phyloP scores from a whole-genome alignment of 192 early-diverging fungal species.

The Endogone sp. region DNA sequence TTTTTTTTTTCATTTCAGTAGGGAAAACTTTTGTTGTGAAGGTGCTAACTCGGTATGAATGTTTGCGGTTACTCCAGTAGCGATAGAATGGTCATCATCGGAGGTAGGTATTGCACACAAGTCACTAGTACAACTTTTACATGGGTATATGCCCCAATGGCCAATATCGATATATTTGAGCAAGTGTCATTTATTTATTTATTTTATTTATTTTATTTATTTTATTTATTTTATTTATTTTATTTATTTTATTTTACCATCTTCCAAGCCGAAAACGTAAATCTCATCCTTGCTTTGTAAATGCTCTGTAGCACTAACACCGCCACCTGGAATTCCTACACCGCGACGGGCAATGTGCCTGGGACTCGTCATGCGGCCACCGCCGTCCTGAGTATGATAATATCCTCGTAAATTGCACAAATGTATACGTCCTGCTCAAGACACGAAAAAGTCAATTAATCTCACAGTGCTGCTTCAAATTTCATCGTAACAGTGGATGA shows the following conservation, averaged over 20 bases:
- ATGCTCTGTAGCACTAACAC: background rate
- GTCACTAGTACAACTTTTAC: background rate
- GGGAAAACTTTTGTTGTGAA: background rate
- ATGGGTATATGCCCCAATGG: background rate
- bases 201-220: no score
- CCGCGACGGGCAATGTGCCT: background rate
- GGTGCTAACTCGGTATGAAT: background rate
- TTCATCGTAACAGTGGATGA: background rate
- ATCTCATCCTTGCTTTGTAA: background rate
- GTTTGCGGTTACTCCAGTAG: background rate
- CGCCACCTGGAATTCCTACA: background rate
- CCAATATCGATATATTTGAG: background rate
- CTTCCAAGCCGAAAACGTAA: background rate
- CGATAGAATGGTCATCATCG: background rate
- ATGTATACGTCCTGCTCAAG: no score
- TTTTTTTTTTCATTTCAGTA: background rate
- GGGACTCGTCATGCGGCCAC: background rate
- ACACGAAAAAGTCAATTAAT: background rate
- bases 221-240: background rate
- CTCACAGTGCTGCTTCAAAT: background rate
- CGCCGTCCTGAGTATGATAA: background rate
- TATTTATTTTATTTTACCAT: background rate
- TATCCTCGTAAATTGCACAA: no score
- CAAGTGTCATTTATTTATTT: background rate
- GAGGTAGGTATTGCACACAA: background rate